Evolutionary conservation across 306 rosid genomes (phyloP), one percentile per base, ranked within the genome.

Genomic region (Cyamopsis tetragonoloba): DNA sequence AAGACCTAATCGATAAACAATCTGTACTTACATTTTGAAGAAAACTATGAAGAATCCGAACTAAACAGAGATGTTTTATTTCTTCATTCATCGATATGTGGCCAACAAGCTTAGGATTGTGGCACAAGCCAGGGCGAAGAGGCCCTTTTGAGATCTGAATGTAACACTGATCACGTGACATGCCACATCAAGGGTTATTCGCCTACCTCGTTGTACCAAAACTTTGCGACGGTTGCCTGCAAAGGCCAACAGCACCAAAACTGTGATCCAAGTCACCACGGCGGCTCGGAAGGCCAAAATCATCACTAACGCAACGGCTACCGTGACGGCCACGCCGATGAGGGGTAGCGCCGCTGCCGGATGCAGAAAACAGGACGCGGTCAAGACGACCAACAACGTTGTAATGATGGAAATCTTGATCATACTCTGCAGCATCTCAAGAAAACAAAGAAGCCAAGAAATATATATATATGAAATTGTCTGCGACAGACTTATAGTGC

Each of bases 191-290:
- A 77, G 30, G 3, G 85, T 75, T 53, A 89, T 89, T 41, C 38
- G 47, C 65, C 84, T 54, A 0, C 96, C 82, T 27, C 65, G 76
- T 41, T 66, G 51, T 17, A 79, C 82, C 82, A 89, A 73, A 28
- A 81, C 83, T 61, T 67, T 78, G 34, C 88, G 86, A 20, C 89
- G 85, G 24, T 85, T 83, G 10, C 95, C 91, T 0, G 83, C 76
- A 34, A 83, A 71, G 1, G 81, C 63, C 22, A 87, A 62, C 38
- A 89, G 78, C 76, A 87, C 96, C 71, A 89, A 44, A 9, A 89
- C 77, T 1, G 89, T 89, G 78, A 85, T 71, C 85, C 89, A 87
- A n/a, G 79, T 27, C 42, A 85, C 34, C 83, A 85, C 71, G 51
- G 86, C 73, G 71, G 82, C 89, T 4, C 95, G 62, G 28, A 80